A percentile compares a stretch with the other conserved stretches of the same genome.
These are phyloP conservation scores for Eleusine coracana DNA, from an alignment of 176 grass and related monocot genomes.

Conservation along the genomic window DNA sequence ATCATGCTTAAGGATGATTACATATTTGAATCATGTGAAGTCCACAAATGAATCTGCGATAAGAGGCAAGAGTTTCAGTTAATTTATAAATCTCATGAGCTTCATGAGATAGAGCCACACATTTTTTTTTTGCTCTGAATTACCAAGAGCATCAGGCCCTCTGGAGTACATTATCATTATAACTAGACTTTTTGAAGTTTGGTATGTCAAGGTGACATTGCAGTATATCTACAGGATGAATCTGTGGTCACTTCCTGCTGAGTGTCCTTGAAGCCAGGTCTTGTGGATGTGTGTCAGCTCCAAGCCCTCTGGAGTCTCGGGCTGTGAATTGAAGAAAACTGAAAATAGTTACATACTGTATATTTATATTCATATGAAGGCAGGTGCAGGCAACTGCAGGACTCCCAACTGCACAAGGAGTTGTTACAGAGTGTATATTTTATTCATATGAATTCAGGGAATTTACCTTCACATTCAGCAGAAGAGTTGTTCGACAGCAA, in stretches of 20 bases:
- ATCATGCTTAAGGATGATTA: background rate
- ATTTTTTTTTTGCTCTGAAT: background rate
- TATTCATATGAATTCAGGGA: too few species aligned
- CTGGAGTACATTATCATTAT: conserved; percentile 8
- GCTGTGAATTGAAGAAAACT: conserved; percentile 44
- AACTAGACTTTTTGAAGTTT: background rate
- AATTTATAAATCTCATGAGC: background rate
- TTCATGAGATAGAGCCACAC: background rate
- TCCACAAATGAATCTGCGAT: background rate
- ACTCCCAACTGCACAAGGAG: background rate
- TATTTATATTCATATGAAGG: background rate
- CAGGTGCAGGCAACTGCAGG: background rate
- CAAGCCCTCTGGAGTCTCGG: conserved; percentile 47
- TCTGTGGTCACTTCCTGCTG: conserved; percentile 27
- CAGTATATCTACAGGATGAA: conserved; percentile 41
- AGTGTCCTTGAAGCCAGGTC: conserved; percentile 74
- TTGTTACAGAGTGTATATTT: too few species aligned
- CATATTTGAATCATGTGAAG: background rate
- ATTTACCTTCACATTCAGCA: conserved; percentile 71
- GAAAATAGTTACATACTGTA: background rate
- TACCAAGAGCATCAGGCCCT: background rate
- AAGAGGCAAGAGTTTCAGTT: background rate
- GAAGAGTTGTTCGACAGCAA: conserved; percentile 61
- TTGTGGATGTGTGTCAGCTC: conserved; percentile 58
- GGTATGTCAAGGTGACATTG: conserved; percentile 10